These are phyloP conservation scores for Allium fistulosum DNA, from an alignment of 106 monocot genomes.

Conservation along the genomic window DNA sequence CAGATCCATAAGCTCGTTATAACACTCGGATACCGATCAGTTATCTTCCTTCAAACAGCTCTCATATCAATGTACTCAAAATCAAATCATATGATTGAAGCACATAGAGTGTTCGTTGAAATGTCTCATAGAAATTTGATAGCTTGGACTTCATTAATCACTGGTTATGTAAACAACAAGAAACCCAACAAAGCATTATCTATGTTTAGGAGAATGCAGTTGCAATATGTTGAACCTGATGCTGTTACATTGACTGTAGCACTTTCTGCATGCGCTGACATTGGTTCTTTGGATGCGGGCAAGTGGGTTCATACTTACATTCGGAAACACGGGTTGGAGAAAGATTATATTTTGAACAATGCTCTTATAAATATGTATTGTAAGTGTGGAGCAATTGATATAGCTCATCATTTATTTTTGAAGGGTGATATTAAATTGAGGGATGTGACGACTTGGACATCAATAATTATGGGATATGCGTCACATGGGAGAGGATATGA, in stretches of 20 bases:
- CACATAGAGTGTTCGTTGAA: conserved; percentile 5
- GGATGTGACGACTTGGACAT: conserved; percentile 18
- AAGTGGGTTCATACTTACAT: conserved; percentile 18
- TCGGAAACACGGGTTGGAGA: not conserved
- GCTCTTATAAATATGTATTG: conserved; percentile 14
- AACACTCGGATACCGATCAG: conserved; percentile 5
- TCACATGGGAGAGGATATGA: conserved; percentile 8
- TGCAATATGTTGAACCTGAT: conserved; percentile 6
- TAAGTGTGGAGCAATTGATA: conserved; percentile 8
- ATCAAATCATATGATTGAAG: not conserved
- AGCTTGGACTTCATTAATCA: conserved; percentile 12
- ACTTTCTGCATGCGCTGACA: conserved; percentile 14
- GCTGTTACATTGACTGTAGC: not conserved
- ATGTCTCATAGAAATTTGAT: conserved; percentile 6
- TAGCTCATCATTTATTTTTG: conserved; percentile 7
- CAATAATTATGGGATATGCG: conserved; percentile 12
- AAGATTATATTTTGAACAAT: conserved; percentile 11
- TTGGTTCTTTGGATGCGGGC: conserved; percentile 9
- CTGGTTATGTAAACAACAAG: conserved; percentile 12
- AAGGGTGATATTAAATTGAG: not conserved
- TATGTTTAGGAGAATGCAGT: conserved; percentile 12
- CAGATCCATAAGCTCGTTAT: conserved; percentile 3
- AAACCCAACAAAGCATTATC: conserved; percentile 4
- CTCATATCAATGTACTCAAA: conserved; percentile 2
- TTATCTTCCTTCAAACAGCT: conserved; percentile 6